These are phyloP conservation scores for Asterella californica DNA, from an alignment of 225 moss, liverwort and hornwort species.

Conservation along the genomic window DNA sequence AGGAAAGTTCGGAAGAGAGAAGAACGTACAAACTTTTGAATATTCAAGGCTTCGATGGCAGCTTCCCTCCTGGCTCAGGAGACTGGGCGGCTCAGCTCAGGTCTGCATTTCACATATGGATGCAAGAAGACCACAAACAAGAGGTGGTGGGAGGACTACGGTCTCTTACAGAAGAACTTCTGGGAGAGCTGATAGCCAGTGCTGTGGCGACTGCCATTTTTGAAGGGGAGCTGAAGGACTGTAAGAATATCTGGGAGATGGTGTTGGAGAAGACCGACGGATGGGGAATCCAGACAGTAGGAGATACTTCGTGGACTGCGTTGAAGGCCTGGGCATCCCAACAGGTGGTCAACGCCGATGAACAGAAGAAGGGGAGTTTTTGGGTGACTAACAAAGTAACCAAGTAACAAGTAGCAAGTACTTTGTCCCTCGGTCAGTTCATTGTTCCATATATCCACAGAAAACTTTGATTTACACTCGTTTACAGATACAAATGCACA, in stretches of 20 bases:
- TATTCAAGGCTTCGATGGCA: conserved; percentile 27
- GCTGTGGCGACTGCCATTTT: conserved; percentile 18
- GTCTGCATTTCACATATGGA: neutral
- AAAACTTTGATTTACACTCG: no score
- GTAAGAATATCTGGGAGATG: conserved; percentile 17
- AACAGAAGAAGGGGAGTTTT: neutral
- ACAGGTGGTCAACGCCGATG: neutral
- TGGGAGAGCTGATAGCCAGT: conserved; percentile 3
- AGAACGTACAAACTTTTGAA: conserved; percentile 8
- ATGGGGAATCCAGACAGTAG: conserved; percentile 15
- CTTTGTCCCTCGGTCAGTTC: no score
- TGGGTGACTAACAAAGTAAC: neutral
- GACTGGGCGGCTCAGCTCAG: conserved; percentile 4
- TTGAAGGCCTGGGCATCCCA: neutral
- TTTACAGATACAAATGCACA: no score
- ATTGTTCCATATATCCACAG: no score
- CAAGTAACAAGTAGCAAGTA: no score
- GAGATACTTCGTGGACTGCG: neutral
- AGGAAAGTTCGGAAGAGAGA: neutral
- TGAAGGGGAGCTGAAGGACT: neutral
- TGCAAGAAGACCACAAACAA: neutral
- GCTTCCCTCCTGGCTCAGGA: conserved; percentile 15
- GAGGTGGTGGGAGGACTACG: neutral
- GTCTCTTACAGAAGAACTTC: neutral
- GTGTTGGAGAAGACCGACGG: conserved; percentile 26